Percentiles rank a stretch among this genome's conserved stretches.
phyloP scores from a whole-genome alignment of 352 stramenopile genomes.

The Phytophthora sojae region DNA sequence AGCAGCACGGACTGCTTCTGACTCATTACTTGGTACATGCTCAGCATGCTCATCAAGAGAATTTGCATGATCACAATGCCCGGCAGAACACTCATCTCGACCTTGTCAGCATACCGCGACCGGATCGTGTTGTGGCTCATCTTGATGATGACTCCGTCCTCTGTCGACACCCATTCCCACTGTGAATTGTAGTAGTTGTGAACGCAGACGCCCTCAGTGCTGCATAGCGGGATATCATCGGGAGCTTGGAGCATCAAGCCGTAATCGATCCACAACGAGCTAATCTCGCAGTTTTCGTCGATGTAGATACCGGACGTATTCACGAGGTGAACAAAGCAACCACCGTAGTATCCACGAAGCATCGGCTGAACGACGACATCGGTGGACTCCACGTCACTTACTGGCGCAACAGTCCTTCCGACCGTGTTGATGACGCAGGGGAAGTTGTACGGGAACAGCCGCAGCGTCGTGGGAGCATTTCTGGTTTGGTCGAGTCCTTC shows the following conservation, averaged over 20 bases:
- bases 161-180: conserved; percentile 38
- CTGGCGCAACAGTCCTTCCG: conserved; percentile 19
- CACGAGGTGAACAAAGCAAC: conserved; percentile 40
- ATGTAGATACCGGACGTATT: conserved; percentile 45
- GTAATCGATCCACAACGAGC: conserved; percentile 44
- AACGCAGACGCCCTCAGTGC: conserved; percentile 35
- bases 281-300: conserved; percentile 31
- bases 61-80: conserved; percentile 47
- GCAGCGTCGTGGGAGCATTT: conserved; percentile 43
- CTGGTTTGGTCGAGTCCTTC: conserved; percentile 41
- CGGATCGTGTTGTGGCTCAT: conserved; percentile 39
- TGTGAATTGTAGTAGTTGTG: conserved; percentile 48
- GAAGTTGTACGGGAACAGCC: conserved; percentile 49
- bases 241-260: conserved; percentile 43
- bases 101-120: conserved; percentile 37
- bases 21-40: conserved; percentile 46
- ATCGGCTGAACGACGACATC: conserved; percentile 35
- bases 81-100: conserved; percentile 41
- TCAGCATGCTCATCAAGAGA: conserved; percentile 42
- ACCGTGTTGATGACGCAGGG: conserved; percentile 36
- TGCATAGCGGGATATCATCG: conserved; percentile 43
- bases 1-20: conserved; percentile 44
- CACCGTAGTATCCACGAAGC: conserved; percentile 44
- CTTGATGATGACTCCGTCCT: conserved; percentile 15
- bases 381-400: conserved; percentile 21